phyloP scores from a whole-genome alignment of 805 yeast species.

The Wickerhamomyces bisporus region DNA sequence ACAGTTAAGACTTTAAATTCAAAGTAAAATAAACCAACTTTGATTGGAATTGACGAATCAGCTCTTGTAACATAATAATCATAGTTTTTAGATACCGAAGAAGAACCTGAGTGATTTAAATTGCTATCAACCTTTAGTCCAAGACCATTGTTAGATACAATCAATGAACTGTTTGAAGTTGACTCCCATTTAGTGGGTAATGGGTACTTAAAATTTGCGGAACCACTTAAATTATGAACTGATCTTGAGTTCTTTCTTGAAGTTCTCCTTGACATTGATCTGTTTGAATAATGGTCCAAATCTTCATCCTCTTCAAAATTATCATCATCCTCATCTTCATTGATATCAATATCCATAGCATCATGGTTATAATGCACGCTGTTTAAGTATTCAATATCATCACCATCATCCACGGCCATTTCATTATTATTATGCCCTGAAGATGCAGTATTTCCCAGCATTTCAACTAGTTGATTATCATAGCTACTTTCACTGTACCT shows the following conservation, averaged over 20 bases:
- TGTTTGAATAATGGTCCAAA: background rate
- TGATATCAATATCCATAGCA: constrained; percentile 15
- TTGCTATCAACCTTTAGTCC: constrained; percentile 10
- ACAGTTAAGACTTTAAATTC: constrained; percentile 39
- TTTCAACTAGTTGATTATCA: constrained; percentile 8
- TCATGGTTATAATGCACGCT: constrained; percentile 9
- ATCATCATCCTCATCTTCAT: constrained; percentile 7
- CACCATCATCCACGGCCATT: background rate
- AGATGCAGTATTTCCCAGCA: constrained; percentile 3
- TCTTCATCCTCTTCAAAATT: constrained; percentile 1
- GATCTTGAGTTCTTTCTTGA: constrained; percentile 24
- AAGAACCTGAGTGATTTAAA: background rate
- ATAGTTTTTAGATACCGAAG: constrained; percentile 9
- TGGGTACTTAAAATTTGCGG: constrained; percentile 8
- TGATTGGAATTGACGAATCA: constrained; percentile 31
- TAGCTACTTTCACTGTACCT: constrained; percentile 8
- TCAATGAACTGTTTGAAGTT: constrained; percentile 3
- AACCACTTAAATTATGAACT: constrained; percentile 3
- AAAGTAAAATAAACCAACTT: constrained; percentile 44
- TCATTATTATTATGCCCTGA: too few species aligned
- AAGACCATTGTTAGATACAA: constrained; percentile 9
- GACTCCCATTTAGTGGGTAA: constrained; percentile 19
- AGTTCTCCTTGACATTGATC: constrained; percentile 1
- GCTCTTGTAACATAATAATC: constrained; percentile 26
- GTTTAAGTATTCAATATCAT: constrained; percentile 1